Base-by-base conservation (phyloP, 1,284 basidiomycete genomes). In the Ganoderma resinaceum region DNA sequence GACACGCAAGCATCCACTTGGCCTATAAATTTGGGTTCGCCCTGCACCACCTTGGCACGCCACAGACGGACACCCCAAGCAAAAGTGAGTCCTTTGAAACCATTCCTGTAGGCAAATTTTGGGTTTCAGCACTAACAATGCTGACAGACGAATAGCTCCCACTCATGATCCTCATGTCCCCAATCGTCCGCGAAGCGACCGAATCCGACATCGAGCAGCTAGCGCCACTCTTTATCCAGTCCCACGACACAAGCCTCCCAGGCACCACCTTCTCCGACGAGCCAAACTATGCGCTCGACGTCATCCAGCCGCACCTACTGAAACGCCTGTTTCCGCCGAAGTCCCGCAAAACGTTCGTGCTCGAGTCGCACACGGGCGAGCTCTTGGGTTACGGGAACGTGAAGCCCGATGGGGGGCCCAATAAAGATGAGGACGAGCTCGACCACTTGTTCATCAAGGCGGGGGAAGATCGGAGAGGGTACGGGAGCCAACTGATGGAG, bases 401-500 rank as follows among this genome's bases (percentile, higher is more conserved):
- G 58, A 70, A 71, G 62, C 64, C 65, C 12, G 55, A 52, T 26
- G 60, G 62, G 31, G 59, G 59, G 2, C 63, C 62, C 23, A 60
- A 49, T 5, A 58, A 42, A 0, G 64, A 66, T 26, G 61, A 42
- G 29, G 61, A 66, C 64, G 72, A 73, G 59, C 59, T 73, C 35
- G 72, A 70, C 61, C 71, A 69, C 66, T 62, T 73, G 60, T 73
- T 70, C 61, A 65, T 73, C 40, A 69, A 63, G 43, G 62, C 59
- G 14, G 70, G 61, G 8, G 58, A 66, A 46, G 64, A 62, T 23
- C 65, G 72, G 37, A 60, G 52, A 29, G 72, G 68, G 4, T 71
- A 73, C 40, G 72, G 70, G 26, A 53, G 68, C 57, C 60, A 66
- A 52, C 62, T 73, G 49, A 67, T 73, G 65, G 38, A 63, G 42